Base-by-base conservation (phyloP, 345 rosid species). In the Linum tenue region DNA sequence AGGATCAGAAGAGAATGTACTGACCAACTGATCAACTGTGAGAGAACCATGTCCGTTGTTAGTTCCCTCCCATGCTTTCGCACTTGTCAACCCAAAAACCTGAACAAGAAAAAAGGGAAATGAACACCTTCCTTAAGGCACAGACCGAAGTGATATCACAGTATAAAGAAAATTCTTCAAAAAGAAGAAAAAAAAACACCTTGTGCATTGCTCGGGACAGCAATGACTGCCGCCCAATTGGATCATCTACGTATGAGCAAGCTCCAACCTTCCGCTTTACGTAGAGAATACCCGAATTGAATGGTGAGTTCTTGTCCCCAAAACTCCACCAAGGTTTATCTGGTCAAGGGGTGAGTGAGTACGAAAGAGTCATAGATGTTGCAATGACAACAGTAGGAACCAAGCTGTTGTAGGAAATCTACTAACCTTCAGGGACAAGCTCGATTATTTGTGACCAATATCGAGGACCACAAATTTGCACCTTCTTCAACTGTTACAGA, bases 131-230 rank as follows among this genome's bases (percentile, higher is more conserved):
- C 67, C 39, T 15, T 58, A 59, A 42, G 64, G 40, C 63, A 62
- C 57, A 50, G 68, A 64, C 62, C 22, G 2, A 35, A 35, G 56
- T 22, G 72, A 71, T 41, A 37, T 36, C 59, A 12, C 60, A 37
- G 9, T 39, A 56, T 37, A 60, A 59, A 37, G 37, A 39, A 36
- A 50, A 39, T 43, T 40, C n/a, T 17, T 67, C 15, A 53, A 69
- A 61, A 22, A 1, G 31, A 22, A 22, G 1, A 22, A 22, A 22
- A 22, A 22, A 22, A 22, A 22, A 22, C 71, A 92, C 97, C 96
- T 92, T 94, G 80, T 90, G 97, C 95, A 90, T 94, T 77, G 96
- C 88, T 73, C 92, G 85, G 67, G 99, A 94, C 61, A 94, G 80
- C 68, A 94, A 82, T 8, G 97, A 94, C 72, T 90, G 96, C 72